Percentiles rank a stretch among this genome's conserved stretches.
phyloP scores from a whole-genome alignment of 1,284 basidiomycete species.

The Ganoderma boninense region DNA sequence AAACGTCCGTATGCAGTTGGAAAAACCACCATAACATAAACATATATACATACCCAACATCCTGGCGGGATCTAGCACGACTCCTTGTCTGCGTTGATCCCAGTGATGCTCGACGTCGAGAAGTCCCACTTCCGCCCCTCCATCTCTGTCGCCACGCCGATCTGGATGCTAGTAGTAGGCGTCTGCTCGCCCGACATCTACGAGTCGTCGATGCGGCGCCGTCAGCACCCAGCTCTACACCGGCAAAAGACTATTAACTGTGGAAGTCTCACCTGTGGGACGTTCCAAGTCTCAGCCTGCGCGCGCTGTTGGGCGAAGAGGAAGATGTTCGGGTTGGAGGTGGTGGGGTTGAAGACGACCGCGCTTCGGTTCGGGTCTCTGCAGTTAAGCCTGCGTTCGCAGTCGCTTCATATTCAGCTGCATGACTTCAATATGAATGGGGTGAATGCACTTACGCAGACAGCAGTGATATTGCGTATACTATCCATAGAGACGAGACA shows the following conservation, averaged over 20 bases:
- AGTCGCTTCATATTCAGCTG: not conserved
- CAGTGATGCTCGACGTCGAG: not conserved
- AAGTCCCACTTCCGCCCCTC: conserved; percentile 8
- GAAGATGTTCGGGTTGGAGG: not conserved
- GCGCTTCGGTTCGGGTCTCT: not conserved
- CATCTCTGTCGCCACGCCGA: conserved; percentile 1
- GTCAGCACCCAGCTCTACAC: not conserved
- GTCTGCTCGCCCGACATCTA: not conserved
- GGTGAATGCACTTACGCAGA: not conserved
- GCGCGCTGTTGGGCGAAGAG: not conserved
- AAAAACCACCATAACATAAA: not conserved
- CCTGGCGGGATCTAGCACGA: not conserved
- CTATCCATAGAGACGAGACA: not conserved
- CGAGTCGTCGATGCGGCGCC: not conserved
- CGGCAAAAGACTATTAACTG: not conserved
- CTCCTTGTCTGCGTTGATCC: not conserved
- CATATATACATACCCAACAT: not conserved
- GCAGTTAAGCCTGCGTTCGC: not conserved
- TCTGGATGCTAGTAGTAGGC: not conserved
- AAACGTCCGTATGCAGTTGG: not conserved
- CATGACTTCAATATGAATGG: not conserved
- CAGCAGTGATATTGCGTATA: not conserved
- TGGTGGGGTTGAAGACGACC: not conserved
- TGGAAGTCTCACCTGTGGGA: conserved; percentile 2
- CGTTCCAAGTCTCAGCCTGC: conserved; percentile 1